A percentile compares a stretch with the other conserved stretches of the same genome.
Evolutionary conservation across 345 rosid species (phyloP).

Genomic region (Hibiscus syriacus): DNA sequence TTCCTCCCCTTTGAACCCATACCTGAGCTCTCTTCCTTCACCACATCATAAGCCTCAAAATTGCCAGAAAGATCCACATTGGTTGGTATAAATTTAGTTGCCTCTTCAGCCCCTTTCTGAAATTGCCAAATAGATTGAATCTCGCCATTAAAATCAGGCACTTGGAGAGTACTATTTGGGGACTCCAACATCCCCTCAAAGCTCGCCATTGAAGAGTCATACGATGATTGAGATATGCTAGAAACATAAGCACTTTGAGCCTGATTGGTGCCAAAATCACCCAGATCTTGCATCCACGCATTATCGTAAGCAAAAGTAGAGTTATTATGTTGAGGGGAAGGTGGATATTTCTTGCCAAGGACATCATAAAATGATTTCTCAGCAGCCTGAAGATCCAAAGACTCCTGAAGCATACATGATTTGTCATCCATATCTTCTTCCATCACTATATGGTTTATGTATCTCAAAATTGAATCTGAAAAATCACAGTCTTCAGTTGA

Average conservation of each 20-base stretch:
- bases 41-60: conserved; percentile 17
- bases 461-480: conserved; percentile 70
- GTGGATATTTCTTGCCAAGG: conserved; percentile 84
- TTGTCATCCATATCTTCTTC: conserved; percentile 85
- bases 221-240: conserved; percentile 39
- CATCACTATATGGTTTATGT: conserved; percentile 80
- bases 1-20: conserved; percentile 40
- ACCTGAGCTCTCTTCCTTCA: conserved; percentile 29
- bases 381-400: conserved; percentile 77
- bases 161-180: conserved; percentile 21
- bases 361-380: conserved; percentile 86
- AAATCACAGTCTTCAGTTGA: conserved; percentile 61
- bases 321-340: conserved; percentile 48
- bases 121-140: conserved; percentile 64
- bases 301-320: conserved; percentile 10
- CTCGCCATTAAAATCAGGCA: conserved; percentile 34
- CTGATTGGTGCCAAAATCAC: conserved; percentile 27
- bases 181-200: background rate
- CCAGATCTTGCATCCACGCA: conserved; percentile 17
- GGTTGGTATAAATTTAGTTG: conserved; percentile 52
- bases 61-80: conserved; percentile 32
- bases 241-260: conserved; percentile 17
- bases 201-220: conserved; percentile 31
- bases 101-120: conserved; percentile 72
- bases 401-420: conserved; percentile 73